A percentile compares a stretch with the other conserved stretches of the same genome.
Conservation (phyloP, 352 stramenopile genomes). For the Halophytophthora batemanensis region DNA sequence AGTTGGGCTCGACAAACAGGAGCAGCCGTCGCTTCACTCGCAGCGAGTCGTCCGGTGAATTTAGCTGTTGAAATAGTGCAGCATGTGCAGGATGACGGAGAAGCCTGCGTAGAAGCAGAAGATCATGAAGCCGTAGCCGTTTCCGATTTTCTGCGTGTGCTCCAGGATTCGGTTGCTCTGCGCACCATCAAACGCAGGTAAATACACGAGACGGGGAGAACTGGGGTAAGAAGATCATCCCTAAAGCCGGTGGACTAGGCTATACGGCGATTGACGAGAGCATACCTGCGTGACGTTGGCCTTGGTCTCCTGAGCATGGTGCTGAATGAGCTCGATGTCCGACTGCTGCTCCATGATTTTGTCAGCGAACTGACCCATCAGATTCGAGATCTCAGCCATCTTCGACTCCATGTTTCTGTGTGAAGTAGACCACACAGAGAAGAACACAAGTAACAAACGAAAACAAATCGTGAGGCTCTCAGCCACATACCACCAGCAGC, state of each 20-base stretch:
- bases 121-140: conserved; percentile 82
- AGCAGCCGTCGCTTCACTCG: not conserved
- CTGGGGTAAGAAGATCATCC: not conserved
- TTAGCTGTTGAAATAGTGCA: conserved; percentile 84
- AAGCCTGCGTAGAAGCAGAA: conserved; percentile 83
- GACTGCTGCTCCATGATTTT: conserved; percentile 83
- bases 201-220: conserved; percentile 3
- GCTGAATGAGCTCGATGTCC: conserved; percentile 76
- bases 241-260: not conserved
- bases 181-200: not conserved
- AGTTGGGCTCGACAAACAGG: not conserved
- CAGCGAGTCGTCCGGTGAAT: conserved; percentile 5
- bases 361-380: conserved; percentile 83
- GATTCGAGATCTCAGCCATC: conserved; percentile 80
- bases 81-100: conserved; percentile 62
- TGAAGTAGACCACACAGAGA: conserved; percentile 1
- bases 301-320: conserved; percentile 65
- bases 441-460: not conserved
- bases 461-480: no score
- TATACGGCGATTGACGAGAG: not conserved
- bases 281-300: conserved; percentile 69
- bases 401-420: conserved; percentile 80
- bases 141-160: conserved; percentile 69
- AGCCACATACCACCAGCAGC: not conserved
- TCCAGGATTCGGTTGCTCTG: conserved; percentile 79